A percentile compares a stretch with the other conserved stretches of the same genome.
Evolutionary conservation across 148 eudicot genomes (phyloP).

Genomic region (Heliamphora exappendiculata): DNA sequence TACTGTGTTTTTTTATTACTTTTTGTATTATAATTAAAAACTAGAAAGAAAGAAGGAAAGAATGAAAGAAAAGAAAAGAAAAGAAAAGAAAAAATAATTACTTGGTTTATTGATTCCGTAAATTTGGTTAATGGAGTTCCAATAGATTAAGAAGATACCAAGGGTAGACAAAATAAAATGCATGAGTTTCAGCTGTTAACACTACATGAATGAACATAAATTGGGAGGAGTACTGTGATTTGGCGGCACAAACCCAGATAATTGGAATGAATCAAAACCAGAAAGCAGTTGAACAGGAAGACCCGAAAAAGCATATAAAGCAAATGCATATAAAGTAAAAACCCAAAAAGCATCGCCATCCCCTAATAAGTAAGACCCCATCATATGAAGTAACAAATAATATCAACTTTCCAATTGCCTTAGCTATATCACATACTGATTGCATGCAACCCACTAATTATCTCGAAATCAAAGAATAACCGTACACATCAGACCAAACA

Average conservation of each 20-base stretch:
- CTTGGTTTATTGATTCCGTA: neutral
- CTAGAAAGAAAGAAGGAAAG: no score
- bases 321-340: neutral
- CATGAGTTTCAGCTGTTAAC: neutral
- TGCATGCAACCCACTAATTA: neutral
- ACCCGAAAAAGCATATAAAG: no score
- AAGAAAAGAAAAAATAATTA: neutral
- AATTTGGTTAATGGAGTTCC: neutral
- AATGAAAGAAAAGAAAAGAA: no score
- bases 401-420: neutral
- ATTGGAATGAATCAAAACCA: neutral
- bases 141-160: neutral
- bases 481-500: neutral
- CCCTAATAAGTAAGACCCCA: neutral
- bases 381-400: neutral
- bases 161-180: neutral
- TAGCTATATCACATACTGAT: neutral
- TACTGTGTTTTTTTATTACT: no score
- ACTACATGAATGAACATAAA: neutral
- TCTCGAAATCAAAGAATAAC: neutral
- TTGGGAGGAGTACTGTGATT: neutral
- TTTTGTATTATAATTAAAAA: no score
- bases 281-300: neutral
- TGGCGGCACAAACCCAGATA: neutral
- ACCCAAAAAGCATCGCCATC: neutral